phyloP scores from a whole-genome alignment of 1,139 yeast genomes.

The Hyphopichia wangnamkhiaoensis region DNA sequence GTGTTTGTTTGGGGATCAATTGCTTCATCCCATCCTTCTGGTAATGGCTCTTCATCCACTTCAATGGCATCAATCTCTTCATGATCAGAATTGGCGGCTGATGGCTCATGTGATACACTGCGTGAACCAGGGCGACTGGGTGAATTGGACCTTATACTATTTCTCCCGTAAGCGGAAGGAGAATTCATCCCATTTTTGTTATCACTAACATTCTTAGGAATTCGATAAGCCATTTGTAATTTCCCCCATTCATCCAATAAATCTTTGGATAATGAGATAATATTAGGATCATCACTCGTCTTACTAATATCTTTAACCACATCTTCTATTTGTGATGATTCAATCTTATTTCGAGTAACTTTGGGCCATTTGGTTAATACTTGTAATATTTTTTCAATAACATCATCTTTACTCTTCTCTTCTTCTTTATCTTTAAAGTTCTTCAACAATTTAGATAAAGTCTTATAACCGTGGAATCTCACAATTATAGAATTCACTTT shows the following conservation, averaged over 20 bases:
- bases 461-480: slow-evolving; percentile 84
- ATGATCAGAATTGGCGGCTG: not conserved
- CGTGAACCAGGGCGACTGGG: slow-evolving; percentile 14
- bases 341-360: slow-evolving; percentile 77
- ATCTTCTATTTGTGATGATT: slow-evolving; percentile 74
- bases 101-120: slow-evolving; percentile 7
- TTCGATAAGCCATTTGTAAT: slow-evolving; percentile 80
- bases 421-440: slow-evolving; percentile 26
- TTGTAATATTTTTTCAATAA: slow-evolving; percentile 50
- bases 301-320: slow-evolving; percentile 50
- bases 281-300: slow-evolving; percentile 28
- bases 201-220: slow-evolving; percentile 50
- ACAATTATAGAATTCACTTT: slow-evolving; percentile 62
- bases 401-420: slow-evolving; percentile 27
- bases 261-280: slow-evolving; percentile 38
- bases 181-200: slow-evolving; percentile 6
- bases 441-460: slow-evolving; percentile 63
- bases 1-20: slow-evolving; percentile 39
- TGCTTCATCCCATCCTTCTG: slow-evolving; percentile 58
- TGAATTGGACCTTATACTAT: slow-evolving; percentile 9
- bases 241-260: slow-evolving; percentile 71
- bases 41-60: slow-evolving; percentile 27
- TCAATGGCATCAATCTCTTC: not conserved
- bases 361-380: slow-evolving; percentile 76
- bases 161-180: slow-evolving; percentile 2